Base-by-base conservation (phyloP, 169 alveolate genomes). In the Cryptosporidium felis region DNA sequence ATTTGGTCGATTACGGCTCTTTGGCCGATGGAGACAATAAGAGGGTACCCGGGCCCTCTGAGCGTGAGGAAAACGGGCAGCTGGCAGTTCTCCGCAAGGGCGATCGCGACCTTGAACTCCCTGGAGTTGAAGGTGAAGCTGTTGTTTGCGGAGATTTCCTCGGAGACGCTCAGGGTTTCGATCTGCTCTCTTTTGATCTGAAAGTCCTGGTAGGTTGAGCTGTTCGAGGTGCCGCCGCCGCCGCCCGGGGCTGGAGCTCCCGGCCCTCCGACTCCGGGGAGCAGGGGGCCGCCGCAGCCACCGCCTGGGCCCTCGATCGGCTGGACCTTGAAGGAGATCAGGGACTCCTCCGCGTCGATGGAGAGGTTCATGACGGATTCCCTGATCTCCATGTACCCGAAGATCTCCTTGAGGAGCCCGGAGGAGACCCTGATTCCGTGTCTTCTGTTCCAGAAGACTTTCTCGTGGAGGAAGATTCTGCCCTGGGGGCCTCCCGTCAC, bases 1-100 rank as follows among this genome's bases (percentile, higher is more conserved):
- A 53, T 49, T 28, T 49, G 67, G 45, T 74, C 85, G 40, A 74
- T 74, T n/a, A 53, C 38, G 28, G 85, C 85, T 58, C 85, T 74
- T 74, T 74, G 85, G 61, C 85, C 85, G 38, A 74, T 74, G 30
- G 85, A 53, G 23, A 74, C 41, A 18, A 74, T 74, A 26, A 74
- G 12, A 16, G 85, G 85, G 3, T 56, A 56, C 18, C 85, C 85
- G 10, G 85, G 85, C 10, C 74, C 60, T 38, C 85, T 74, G 4
- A 74, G 41, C 21, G 85, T 74, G 6, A 74, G 36, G 44, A 74
- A 74, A 8, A 74, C 59, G 9, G 85, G 85, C 10, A 74, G 67
- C 40, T 74, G 85, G 6, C 85, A 74, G n/a, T 23, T 74, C 32
- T 74, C 85, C 10, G 85, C 85, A 10, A 74, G 46, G n/a, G 85